phyloP scores from a whole-genome alignment of 345 rosid species.

The Populus tremula region DNA sequence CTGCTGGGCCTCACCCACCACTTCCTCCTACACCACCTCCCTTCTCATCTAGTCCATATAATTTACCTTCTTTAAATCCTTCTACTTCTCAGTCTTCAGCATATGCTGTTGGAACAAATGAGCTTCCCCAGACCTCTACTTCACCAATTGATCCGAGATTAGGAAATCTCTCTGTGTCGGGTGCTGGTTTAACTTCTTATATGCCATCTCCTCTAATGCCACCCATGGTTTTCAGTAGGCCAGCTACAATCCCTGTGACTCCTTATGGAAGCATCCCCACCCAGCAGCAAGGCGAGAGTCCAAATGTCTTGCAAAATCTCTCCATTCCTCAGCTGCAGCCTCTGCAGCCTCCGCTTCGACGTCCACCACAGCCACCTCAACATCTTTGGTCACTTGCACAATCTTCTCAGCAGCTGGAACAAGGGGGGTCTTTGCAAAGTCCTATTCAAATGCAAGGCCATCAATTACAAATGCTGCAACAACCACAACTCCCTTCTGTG shows the following conservation, averaged over 20 bases:
- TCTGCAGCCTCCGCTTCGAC: constrained; percentile 73
- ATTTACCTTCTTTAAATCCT: constrained; percentile 52
- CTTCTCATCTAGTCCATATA: constrained; percentile 71
- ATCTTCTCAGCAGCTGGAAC: constrained; percentile 60
- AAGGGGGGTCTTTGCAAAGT: constrained; percentile 55
- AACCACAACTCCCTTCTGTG: constrained; percentile 50
- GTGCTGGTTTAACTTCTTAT: constrained; percentile 55
- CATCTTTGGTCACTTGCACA: constrained; percentile 70
- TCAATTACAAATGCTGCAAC: constrained; percentile 67
- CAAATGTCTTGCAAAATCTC: constrained; percentile 47
- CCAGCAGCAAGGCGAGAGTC: constrained; percentile 67
- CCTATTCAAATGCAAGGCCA: constrained; percentile 64
- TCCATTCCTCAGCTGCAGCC: constrained; percentile 60
- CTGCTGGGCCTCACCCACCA: constrained; percentile 73
- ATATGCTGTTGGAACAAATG: constrained; percentile 55
- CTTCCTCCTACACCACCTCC: constrained; percentile 88
- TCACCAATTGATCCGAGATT: constrained; percentile 49
- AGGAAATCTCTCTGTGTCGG: constrained; percentile 49
- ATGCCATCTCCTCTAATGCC: constrained; percentile 63
- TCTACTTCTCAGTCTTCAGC: constrained; percentile 54
- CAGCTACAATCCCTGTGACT: constrained; percentile 51
- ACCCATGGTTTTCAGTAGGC: constrained; percentile 65
- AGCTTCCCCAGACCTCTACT: constrained; percentile 49
- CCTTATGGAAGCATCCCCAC: constrained; percentile 52
- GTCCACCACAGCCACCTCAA: constrained; percentile 80